Evolutionary conservation across 2,329 filamentous ascomycete genomes (phyloP).

Genomic region (Pseudocercospora musae): DNA sequence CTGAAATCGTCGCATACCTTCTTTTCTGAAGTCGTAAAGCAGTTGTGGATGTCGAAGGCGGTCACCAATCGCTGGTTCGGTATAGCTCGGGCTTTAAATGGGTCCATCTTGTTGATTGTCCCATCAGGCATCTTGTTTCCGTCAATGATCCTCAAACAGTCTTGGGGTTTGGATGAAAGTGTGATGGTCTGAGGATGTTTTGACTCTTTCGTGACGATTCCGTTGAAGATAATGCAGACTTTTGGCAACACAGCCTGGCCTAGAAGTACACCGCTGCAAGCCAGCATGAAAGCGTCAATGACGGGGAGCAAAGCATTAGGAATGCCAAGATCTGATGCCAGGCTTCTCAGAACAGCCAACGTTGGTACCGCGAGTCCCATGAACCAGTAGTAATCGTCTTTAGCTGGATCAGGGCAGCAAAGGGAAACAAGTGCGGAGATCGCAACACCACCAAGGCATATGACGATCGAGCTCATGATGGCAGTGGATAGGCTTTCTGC

Average conservation of each 20-base stretch:
- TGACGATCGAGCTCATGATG: background rate
- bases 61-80: background rate
- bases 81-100: background rate
- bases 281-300: background rate
- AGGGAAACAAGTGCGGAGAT: background rate
- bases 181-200: background rate
- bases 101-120: background rate
- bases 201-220: background rate
- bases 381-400: background rate
- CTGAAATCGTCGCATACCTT: background rate
- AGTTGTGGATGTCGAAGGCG: background rate
- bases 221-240: background rate
- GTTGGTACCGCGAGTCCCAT: background rate
- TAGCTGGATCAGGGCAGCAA: background rate
- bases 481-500: background rate
- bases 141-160: background rate
- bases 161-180: background rate
- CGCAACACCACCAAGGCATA: background rate
- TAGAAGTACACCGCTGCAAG: background rate
- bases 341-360: background rate
- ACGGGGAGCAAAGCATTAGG: background rate
- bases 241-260: background rate
- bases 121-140: background rate
- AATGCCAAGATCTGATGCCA: background rate
- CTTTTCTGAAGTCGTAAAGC: background rate